Conservation (phyloP, 2,329 filamentous ascomycete species). For the Acrocalymma vagum region DNA sequence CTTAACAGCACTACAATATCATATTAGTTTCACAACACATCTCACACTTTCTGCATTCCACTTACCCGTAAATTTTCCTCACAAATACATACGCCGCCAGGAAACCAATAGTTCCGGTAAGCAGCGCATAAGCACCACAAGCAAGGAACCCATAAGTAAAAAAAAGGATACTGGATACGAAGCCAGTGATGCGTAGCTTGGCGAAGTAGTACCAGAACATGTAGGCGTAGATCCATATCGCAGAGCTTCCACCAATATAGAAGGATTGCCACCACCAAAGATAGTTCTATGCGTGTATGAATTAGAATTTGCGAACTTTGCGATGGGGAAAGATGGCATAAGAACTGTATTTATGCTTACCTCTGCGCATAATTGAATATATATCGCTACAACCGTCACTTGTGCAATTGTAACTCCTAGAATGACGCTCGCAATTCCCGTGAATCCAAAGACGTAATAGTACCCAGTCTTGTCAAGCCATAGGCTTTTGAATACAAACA, state of each 20-base stretch:
- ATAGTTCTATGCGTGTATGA: conserved; percentile 68
- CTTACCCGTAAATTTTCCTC: conserved; percentile 82
- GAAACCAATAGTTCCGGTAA: conserved; percentile 86
- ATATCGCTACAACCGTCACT: conserved; percentile 83
- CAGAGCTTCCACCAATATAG: conserved; percentile 77
- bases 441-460: conserved; percentile 91
- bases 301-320: neutral
- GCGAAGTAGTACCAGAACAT: conserved; percentile 84
- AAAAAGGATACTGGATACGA: conserved; percentile 81
- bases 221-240: conserved; percentile 84
- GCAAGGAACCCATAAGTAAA: conserved; percentile 86
- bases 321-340: no score
- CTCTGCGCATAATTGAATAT: conserved; percentile 83
- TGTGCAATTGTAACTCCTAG: conserved; percentile 80
- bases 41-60: no score
- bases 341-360: no score
- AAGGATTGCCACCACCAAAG: conserved; percentile 95
- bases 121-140: conserved; percentile 80
- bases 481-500: conserved; percentile 86
- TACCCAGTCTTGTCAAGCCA: conserved; percentile 93
- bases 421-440: conserved; percentile 76
- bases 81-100: conserved; percentile 86
- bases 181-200: conserved; percentile 81
- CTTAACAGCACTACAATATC: no score
- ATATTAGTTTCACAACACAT: no score